phyloP scores from a whole-genome alignment of 2,329 filamentous ascomycete genomes.

The Phaeosphaeriaceae sp. region DNA sequence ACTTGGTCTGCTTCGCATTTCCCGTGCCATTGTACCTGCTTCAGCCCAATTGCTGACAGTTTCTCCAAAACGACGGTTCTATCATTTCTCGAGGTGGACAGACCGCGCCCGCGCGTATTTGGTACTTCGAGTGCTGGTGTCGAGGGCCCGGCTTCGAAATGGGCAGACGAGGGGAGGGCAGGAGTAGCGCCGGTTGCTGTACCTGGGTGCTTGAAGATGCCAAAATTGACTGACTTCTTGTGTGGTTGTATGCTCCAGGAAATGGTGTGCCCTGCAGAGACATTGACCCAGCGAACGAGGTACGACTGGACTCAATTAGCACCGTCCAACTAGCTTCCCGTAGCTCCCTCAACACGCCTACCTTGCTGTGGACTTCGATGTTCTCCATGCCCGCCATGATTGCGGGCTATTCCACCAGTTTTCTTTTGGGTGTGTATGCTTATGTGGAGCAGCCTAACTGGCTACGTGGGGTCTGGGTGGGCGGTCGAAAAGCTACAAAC shows the following conservation, averaged over 20 bases:
- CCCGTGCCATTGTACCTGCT: conserved; percentile 78
- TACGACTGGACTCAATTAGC: conserved; percentile 74
- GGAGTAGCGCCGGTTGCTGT: conserved; percentile 62
- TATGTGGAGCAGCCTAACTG: neutral
- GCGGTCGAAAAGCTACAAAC: conserved; percentile 1
- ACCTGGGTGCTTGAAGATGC: conserved; percentile 95
- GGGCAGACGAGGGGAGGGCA: conserved; percentile 46
- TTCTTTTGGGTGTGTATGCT: neutral
- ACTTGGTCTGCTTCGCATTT: conserved; percentile 98
- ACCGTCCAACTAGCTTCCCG: conserved; percentile 2
- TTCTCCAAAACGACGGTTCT: conserved; percentile 75
- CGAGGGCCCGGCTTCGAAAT: conserved; percentile 38
- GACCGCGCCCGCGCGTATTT: conserved; percentile 59
- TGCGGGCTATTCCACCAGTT: neutral
- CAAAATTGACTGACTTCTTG: conserved; percentile 98
- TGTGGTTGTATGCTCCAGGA: conserved; percentile 98
- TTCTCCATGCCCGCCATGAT: conserved; percentile 94
- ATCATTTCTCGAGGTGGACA: conserved; percentile 69
- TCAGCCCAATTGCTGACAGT: conserved; percentile 68
- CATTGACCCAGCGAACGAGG: conserved; percentile 95
- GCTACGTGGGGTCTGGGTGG: conserved; percentile 10
- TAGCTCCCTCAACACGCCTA: conserved; percentile 54
- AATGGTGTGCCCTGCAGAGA: conserved; percentile 88
- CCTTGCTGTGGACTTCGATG: conserved; percentile 97
- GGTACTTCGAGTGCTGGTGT: conserved; percentile 61